Conservation (phyloP, 2,329 filamentous ascomycete genomes). For the Trichoderma arundinaceum region DNA sequence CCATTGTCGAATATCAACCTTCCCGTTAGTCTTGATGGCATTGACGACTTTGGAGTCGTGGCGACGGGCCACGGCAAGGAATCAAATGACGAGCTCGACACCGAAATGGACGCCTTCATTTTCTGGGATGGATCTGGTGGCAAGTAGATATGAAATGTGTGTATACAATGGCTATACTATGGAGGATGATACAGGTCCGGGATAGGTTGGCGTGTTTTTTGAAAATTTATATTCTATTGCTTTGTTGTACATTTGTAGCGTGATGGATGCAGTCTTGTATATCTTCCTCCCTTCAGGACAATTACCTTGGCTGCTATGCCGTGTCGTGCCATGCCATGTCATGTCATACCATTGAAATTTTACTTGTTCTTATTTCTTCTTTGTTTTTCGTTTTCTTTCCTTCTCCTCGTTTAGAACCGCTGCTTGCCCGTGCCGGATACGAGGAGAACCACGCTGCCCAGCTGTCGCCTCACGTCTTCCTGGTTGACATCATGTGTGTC, state of each 20-base stretch:
- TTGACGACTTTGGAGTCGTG: too few relatives aligned
- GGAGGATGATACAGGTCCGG: not conserved
- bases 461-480: conserved; percentile 84
- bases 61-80: too few relatives aligned
- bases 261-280: not conserved
- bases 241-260: conserved; percentile 14
- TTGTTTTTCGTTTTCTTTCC: too few relatives aligned
- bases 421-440: conserved; percentile 64
- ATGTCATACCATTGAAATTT: not conserved
- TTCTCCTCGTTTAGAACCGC: not conserved
- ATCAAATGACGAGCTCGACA: too few relatives aligned
- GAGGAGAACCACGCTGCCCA: conserved; percentile 84
- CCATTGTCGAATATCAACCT: too few relatives aligned
- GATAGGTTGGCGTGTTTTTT: not conserved
- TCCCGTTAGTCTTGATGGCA: too few relatives aligned
- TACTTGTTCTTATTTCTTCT: not conserved
- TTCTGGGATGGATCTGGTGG: too few relatives aligned
- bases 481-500: conserved; percentile 97
- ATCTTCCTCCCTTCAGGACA: not conserved
- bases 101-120: too few relatives aligned
- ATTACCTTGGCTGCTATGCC: not conserved
- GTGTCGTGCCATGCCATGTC: not conserved
- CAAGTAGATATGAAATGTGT: too few relatives aligned
- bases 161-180: not conserved
- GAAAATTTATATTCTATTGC: conserved; percentile 5